Evolutionary conservation across 2,329 filamentous ascomycete species (phyloP).

Genomic region (Cercospora brassicicola): DNA sequence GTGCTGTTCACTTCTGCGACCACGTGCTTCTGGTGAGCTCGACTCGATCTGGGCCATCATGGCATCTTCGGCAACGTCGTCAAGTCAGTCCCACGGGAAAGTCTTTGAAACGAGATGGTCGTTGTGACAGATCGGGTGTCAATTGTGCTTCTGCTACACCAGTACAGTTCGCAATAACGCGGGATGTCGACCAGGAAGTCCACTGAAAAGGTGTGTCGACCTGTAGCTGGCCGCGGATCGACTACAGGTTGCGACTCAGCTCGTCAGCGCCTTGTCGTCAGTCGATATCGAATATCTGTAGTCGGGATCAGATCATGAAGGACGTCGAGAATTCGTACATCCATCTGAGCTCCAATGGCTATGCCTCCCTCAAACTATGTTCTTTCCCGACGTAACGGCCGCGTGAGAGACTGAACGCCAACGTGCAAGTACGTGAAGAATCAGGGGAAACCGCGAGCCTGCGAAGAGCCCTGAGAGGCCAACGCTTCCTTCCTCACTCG

Average conservation of each 20-base stretch:
- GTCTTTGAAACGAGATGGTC: neutral
- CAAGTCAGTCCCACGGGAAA: neutral
- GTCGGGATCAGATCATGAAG: neutral
- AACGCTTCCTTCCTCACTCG: constrained; percentile 23
- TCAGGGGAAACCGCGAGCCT: neutral
- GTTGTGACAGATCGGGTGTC: neutral
- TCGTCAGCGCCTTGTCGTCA: neutral
- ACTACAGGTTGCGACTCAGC: neutral
- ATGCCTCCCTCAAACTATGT: neutral
- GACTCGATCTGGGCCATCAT: neutral
- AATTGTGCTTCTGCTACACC: neutral
- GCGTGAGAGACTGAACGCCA: neutral
- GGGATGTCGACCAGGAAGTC: neutral
- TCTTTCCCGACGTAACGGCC: neutral
- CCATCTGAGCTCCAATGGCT: neutral
- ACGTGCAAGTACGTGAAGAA: neutral
- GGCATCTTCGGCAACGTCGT: neutral
- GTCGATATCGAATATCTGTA: neutral
- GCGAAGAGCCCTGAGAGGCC: neutral
- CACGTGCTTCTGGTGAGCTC: neutral
- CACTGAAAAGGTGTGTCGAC: neutral
- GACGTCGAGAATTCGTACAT: neutral
- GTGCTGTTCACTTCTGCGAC: neutral
- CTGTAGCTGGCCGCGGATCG: too few relatives aligned
- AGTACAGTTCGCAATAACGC: neutral